Base-by-base conservation (phyloP, 2,329 filamentous ascomycete species). In the Monosporascus sp. region DNA sequence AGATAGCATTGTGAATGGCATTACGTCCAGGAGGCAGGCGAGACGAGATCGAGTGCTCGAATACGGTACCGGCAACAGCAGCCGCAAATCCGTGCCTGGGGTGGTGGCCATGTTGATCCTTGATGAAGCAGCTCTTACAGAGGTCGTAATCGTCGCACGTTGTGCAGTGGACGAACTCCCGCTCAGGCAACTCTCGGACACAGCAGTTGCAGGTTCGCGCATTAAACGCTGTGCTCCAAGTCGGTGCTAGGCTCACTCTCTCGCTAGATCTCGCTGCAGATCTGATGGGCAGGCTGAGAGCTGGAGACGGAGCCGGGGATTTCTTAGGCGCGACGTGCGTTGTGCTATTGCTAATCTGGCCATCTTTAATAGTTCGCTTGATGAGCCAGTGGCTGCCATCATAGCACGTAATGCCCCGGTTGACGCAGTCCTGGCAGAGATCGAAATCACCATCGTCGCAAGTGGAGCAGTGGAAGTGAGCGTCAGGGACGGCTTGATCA, bases 371-470 rank as follows among this genome's bases (percentile, higher is more conserved):
- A 58, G 84, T 85, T 54, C 94, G 87, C 82, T 96, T 97, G 70
- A 97, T 93, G 72, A 99, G 78, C 92, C 91, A 97, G 74, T 99
- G 94, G 58, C 84, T 81, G 31, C 86, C 81, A 53, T 86, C 86
- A 58, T 85, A 81, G 76, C 95, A 99, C 41, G 88, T 82, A 54
- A 88, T 78, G 58, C 92, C 92, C 43, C 78, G 75, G 49, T 85
- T 80, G 48, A 97, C 84, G 65, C 94, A 99, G 6, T 77, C 71
- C 59, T 85, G 80, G 78, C 95, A 99, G 31, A 99, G 82, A 67
- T 99, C 94, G 65, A 92, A 99, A 70, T 99, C 94, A 41, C 93
- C 94, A 53, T 88, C 84, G 59, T 97, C 91, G 68, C 94, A 99
- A 54, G 88, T 89, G 60, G 89, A 89, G 78, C 95, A 99, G 74